Evolutionary conservation across 2,329 filamentous ascomycete species (phyloP).

Genomic region (Periconia digitata): DNA sequence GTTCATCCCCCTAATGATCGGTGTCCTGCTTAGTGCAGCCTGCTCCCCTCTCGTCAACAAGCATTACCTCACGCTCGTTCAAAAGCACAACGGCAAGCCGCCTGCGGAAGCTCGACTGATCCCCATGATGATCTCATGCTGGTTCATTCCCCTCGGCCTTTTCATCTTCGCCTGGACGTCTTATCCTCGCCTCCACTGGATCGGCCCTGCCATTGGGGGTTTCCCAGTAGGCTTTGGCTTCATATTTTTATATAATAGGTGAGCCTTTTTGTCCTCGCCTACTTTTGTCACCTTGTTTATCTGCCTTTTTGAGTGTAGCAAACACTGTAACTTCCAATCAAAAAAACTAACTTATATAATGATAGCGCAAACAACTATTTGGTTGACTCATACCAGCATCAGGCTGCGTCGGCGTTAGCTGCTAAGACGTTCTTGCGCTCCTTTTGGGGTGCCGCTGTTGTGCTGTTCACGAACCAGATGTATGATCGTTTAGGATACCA

Average conservation of each 20-base stretch:
- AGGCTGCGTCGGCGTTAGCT: slow-evolving; percentile 78
- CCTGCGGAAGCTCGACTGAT: slow-evolving; percentile 77
- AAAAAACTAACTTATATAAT: too few species aligned
- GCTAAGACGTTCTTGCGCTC: slow-evolving; percentile 79
- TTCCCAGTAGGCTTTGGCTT: slow-evolving; percentile 71
- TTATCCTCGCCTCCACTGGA: slow-evolving; percentile 66
- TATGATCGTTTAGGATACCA: slow-evolving; percentile 65
- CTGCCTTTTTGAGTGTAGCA: too few species aligned
- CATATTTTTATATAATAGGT: slow-evolving; percentile 77
- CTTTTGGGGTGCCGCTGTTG: slow-evolving; percentile 76
- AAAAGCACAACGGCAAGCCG: slow-evolving; percentile 68
- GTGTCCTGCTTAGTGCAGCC: slow-evolving; percentile 67
- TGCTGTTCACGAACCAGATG: slow-evolving; percentile 83
- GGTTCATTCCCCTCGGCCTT: slow-evolving; percentile 65
- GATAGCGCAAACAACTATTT: slow-evolving; percentile 52
- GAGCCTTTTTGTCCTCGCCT: too few species aligned
- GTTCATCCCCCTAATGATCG: slow-evolving; percentile 82
- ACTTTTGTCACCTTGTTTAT: too few species aligned
- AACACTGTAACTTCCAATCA: too few species aligned
- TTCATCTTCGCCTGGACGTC: slow-evolving; percentile 73
- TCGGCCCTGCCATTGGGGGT: slow-evolving; percentile 71
- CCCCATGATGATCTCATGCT: slow-evolving; percentile 63
- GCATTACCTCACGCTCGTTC: slow-evolving; percentile 69
- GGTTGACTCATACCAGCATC: slow-evolving; percentile 69
- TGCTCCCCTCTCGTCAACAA: slow-evolving; percentile 76